These are phyloP conservation scores for Cubamyces lactineus DNA, from an alignment of 768 basidiomycete genomes.

Conservation along the genomic window DNA sequence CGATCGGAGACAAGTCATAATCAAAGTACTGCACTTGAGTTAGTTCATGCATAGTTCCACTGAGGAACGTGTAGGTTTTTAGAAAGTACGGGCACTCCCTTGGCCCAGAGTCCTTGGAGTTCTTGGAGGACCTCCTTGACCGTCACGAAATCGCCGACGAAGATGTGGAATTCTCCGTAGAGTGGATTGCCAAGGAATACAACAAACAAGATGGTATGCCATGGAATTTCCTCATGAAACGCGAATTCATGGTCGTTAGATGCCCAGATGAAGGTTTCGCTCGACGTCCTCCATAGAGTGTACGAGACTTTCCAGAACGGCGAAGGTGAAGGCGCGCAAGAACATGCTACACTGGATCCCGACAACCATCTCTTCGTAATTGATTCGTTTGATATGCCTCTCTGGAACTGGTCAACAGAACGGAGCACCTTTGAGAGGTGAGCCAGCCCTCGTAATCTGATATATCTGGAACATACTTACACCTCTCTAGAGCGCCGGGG, in stretches of 20 bases:
- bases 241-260: conserved; percentile 46
- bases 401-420: conserved; percentile 89
- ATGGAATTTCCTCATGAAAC: not conserved
- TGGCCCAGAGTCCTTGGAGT: conserved; percentile 73
- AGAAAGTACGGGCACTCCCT: conserved; percentile 88
- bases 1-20: conserved; percentile 44
- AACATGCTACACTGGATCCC: conserved; percentile 73
- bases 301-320: conserved; percentile 76
- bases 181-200: conserved; percentile 83
- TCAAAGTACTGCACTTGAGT: conserved; percentile 42
- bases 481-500: conserved; percentile 53
- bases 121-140: conserved; percentile 72
- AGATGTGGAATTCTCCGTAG: conserved; percentile 74
- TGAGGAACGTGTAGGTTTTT: conserved; percentile 58
- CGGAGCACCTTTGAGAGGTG: conserved; percentile 89
- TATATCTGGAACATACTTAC: no score
- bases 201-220: conserved; percentile 83
- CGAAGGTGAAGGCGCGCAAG: conserved; percentile 45
- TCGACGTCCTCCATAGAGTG: conserved; percentile 66
- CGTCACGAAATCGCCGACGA: conserved; percentile 70
- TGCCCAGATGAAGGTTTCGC: conserved; percentile 81
- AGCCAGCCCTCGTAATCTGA: conserved; percentile 21
- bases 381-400: conserved; percentile 94
- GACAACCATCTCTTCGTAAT: conserved; percentile 82
- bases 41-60: not conserved